Base-by-base conservation (phyloP, 2,329 filamentous ascomycete genomes). In the Fusarium poae region DNA sequence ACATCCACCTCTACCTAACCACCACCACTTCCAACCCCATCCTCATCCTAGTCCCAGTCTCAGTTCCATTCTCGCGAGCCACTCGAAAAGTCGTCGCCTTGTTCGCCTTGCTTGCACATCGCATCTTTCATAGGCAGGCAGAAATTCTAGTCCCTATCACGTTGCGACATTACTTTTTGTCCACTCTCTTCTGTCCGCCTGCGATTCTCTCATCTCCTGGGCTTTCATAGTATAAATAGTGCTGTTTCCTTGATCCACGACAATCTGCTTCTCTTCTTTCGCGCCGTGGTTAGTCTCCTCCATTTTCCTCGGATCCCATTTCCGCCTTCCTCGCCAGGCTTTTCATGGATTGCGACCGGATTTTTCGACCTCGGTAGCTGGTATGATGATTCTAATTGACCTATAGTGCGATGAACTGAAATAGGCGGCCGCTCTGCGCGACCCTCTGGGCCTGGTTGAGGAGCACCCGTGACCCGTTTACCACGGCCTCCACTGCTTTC, bases 401-500 rank as follows among this genome's bases (percentile, higher is more conserved):
- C 23, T 35, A 30, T 64, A 76, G 74, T 77, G 75, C 75, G 60
- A 79, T 79, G 77, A 78, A 78, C 73, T 79, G 76, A 75, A 44
- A 67, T 77, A 74, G 72, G 69, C 62, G 58, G 63, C 64, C 67
- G 66, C 64, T 67, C 62, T 71, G 70, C 77, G 77, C 74, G 78
- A 79, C 76, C 78, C 74, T 62, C 72, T 65, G 76, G 76, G 73
- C 77, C 73, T 75, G 76, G 75, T 77, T 74, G 74, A 67, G 59
- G 73, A 55, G 52, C 30, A 74, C 69, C 72, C 67, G 68, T 75
- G 70, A 72, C 63, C 62, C 59, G 50, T 56, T 23, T 55, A 70
- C 57, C 66, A 53, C 70, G 57, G 59, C 67, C 57, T 51, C 34
- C 18, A 25, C 20, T 51, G 34, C 48, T 51, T 70, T 51, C 57